Percentiles rank a stretch among this genome's conserved stretches.
Conservation (phyloP, 164 flowering plant genomes). For the Berberis vulgaris region DNA sequence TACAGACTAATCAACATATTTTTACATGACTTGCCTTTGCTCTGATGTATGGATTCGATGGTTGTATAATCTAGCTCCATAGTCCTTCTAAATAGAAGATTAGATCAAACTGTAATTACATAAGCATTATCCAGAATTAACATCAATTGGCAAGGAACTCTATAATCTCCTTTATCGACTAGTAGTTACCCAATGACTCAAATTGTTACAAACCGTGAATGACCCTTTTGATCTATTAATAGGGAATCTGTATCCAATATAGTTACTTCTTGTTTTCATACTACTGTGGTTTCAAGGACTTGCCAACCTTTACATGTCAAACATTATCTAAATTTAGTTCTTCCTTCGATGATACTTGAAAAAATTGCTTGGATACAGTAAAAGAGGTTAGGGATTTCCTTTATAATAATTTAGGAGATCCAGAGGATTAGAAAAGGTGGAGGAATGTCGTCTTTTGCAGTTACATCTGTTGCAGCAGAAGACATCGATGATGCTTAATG, state of each 20-base stretch:
- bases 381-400: neutral
- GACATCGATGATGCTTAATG: slow-evolving; percentile 20
- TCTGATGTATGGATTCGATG: too few species aligned
- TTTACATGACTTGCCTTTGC: too few species aligned
- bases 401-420: neutral
- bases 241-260: slow-evolving; percentile 16
- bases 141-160: too few species aligned
- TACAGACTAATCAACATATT: too few species aligned
- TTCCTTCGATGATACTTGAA: slow-evolving; percentile 22
- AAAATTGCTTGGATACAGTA: slow-evolving; percentile 22
- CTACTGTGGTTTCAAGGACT: slow-evolving; percentile 25
- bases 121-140: too few species aligned
- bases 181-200: too few species aligned
- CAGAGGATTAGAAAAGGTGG: neutral
- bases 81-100: too few species aligned
- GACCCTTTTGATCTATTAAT: neutral
- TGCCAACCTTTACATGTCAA: neutral
- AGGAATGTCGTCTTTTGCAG: slow-evolving; percentile 29
- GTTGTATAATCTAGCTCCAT: too few species aligned
- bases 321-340: slow-evolving; percentile 13
- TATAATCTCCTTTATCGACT: too few species aligned
- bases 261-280: neutral
- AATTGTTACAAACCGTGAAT: neutral
- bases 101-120: too few species aligned
- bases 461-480: slow-evolving; percentile 25